Conservation (phyloP, 2,329 filamentous ascomycete species). For the Talaromyces verruculosus region DNA sequence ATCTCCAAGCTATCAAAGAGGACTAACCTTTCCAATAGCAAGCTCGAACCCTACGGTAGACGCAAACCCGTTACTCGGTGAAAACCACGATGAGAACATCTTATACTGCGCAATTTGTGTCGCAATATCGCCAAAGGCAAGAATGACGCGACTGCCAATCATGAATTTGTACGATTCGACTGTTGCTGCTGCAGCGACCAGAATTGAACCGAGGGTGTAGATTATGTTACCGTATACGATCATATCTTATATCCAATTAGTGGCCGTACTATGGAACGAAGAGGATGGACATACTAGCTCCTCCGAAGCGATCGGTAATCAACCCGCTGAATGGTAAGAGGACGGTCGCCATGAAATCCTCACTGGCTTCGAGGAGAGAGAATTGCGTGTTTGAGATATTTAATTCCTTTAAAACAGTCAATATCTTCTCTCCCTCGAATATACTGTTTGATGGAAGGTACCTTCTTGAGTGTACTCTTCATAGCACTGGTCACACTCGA, state of each 20-base stretch:
- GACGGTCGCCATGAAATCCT: constrained; percentile 62
- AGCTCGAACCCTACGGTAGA: constrained; percentile 62
- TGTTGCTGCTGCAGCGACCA: constrained; percentile 59
- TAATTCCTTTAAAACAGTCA: constrained; percentile 41
- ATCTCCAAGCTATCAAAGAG: background rate
- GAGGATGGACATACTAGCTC: constrained; percentile 45
- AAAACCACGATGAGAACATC: constrained; percentile 65
- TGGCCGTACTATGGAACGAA: background rate
- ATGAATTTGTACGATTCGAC: constrained; percentile 60
- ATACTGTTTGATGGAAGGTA: constrained; percentile 19
- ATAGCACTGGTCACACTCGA: constrained; percentile 61
- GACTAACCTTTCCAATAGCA: constrained; percentile 53
- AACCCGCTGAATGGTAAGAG: constrained; percentile 57
- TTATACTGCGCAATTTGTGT: constrained; percentile 66
- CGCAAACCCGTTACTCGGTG: constrained; percentile 61
- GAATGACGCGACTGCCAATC: constrained; percentile 57
- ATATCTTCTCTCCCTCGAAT: background rate
- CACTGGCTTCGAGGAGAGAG: constrained; percentile 59
- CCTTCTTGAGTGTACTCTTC: constrained; percentile 62
- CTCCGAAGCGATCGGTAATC: constrained; percentile 59
- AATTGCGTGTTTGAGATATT: constrained; percentile 62
- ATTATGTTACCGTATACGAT: constrained; percentile 64
- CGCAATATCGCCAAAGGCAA: constrained; percentile 62
- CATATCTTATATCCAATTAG: constrained; percentile 42
- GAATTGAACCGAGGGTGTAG: constrained; percentile 58